These are phyloP conservation scores for Fonsecaea nubica DNA, from an alignment of 2,329 filamentous ascomycete species.

Conservation along the genomic window DNA sequence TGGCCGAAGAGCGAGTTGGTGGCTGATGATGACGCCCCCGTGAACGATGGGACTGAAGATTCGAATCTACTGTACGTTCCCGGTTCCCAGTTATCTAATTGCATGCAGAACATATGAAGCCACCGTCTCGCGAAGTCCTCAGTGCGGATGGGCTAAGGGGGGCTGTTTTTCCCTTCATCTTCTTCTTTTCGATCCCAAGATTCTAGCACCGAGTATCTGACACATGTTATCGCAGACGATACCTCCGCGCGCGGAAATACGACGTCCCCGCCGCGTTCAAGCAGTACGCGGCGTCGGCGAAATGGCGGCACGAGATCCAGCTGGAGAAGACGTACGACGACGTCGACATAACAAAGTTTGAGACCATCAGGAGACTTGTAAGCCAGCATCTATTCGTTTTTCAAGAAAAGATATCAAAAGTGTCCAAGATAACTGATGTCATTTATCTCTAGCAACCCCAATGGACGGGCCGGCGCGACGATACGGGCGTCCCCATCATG, in stretches of 20 bases:
- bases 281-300: slow-evolving; percentile 86
- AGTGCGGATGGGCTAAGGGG: no score
- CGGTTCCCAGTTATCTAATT: no score
- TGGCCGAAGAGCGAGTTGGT: slow-evolving; percentile 20
- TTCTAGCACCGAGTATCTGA: neutral
- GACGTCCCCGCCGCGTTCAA: slow-evolving; percentile 74
- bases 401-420: no score
- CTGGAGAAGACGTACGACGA: slow-evolving; percentile 80
- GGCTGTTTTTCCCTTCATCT: no score
- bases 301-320: slow-evolving; percentile 80
- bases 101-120: no score
- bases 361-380: slow-evolving; percentile 61
- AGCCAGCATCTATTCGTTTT: neutral
- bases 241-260: slow-evolving; percentile 82
- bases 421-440: neutral
- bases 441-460: slow-evolving; percentile 59
- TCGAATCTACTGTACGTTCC: slow-evolving; percentile 19
- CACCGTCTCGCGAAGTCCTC: no score
- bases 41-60: slow-evolving; percentile 15
- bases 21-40: neutral
- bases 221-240: slow-evolving; percentile 64
- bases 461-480: slow-evolving; percentile 90
- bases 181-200: no score
- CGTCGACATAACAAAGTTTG: slow-evolving; percentile 82
- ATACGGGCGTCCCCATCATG: slow-evolving; percentile 87